Evolutionary conservation across 2,329 filamentous ascomycete species (phyloP).

Genomic region (Epichloe gansuensis): DNA sequence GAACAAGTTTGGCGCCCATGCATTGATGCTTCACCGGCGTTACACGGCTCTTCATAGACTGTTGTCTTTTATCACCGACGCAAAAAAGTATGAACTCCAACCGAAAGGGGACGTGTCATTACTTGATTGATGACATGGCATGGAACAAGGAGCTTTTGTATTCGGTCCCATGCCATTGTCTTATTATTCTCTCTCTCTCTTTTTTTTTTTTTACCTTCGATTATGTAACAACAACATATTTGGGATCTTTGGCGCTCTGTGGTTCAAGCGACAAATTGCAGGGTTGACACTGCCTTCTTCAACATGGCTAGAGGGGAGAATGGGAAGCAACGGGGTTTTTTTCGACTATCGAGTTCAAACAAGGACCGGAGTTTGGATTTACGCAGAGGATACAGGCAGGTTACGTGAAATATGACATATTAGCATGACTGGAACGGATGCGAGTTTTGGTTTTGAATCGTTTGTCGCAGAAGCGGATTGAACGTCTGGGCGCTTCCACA

Average conservation of each 20-base stretch:
- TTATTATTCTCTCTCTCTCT: background rate
- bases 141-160: background rate
- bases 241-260: conserved; percentile 5
- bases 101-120: background rate
- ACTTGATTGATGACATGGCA: background rate
- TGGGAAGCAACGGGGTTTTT: conserved; percentile 1
- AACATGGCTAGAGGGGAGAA: background rate
- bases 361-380: conserved; percentile 14
- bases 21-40: background rate
- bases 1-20: background rate
- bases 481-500: background rate
- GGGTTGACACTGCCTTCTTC: background rate
- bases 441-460: background rate
- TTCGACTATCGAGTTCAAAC: background rate
- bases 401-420: conserved; percentile 11
- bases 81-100: background rate
- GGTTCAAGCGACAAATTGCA: conserved; percentile 5
- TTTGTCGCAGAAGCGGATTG: background rate
- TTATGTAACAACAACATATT: conserved; percentile 21
- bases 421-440: conserved; percentile 1
- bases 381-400: conserved; percentile 5
- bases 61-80: background rate
- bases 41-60: background rate
- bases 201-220: conserved; percentile 8
- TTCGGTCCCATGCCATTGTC: background rate